Evolutionary conservation across 169 alveolate species (phyloP), one percentile per base, ranked within the genome.

Genomic region (Babesia bigemina): DNA sequence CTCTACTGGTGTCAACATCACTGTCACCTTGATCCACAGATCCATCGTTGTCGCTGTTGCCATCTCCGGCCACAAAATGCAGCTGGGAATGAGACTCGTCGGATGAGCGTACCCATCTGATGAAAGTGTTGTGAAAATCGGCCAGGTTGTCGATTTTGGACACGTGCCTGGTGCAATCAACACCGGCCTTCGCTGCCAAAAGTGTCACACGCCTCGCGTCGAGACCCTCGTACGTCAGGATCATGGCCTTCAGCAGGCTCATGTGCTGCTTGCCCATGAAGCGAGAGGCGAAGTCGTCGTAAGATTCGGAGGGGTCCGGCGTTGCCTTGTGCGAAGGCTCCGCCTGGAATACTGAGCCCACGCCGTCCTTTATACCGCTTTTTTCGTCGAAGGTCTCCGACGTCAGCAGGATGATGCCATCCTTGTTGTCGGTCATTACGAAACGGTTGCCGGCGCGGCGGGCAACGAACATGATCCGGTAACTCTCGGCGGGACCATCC

Each of bases 201-300:
- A 28, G 45, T 7, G 59, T 69, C 19, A 79, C 45, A 19, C 70
- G 17, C 29, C 42, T 26, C 19, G 70, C 55, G 60, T 73, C 84
- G 6, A 79, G 24, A 26, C 87, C 87, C 59, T 79, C 87, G 50
- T 70, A 79, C 7, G 73, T 70, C 48, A 45, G 45, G 11, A 70
- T n/a, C 72, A 79, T 67, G 16, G 87, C 74, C 69, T 79, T 79
- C 14, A 70, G 28, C 14, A 79, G 19, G 24, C 83, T 69, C 87
- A 67, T 79, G 59, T 79, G 77, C 33, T 79, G 63, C 63, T 52
- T 50, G 17, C 70, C 63, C 45, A 10, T 33, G 49, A 79, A 79
- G 24, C 33, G 62, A 14, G 29, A 26, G 45, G 39, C 36, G 62
- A 79, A 79, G 22, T 50, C 67, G 21, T 9, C 65, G 29, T 36